Conservation (phyloP, 345 rosid species). For the Hypericum androsaemum region DNA sequence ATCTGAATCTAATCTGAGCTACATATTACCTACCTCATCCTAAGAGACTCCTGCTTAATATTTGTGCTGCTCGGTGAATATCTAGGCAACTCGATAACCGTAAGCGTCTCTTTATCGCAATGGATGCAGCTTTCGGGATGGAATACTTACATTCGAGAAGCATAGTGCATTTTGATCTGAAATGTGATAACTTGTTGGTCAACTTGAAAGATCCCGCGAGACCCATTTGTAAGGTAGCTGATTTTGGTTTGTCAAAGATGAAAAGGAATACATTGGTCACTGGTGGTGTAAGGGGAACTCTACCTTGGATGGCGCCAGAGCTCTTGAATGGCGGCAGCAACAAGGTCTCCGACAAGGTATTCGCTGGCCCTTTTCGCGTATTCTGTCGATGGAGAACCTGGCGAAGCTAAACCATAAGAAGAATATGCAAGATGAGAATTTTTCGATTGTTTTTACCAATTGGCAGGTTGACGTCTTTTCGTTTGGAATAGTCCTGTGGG, state of each 20-base stretch:
- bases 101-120: conserved; percentile 35
- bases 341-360: conserved; percentile 42
- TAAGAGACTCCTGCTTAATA: neutral
- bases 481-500: conserved; percentile 43
- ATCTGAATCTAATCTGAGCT: neutral
- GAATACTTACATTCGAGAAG: conserved; percentile 36
- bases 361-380: neutral
- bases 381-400: too few relatives aligned
- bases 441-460: neutral
- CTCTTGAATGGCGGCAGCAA: conserved; percentile 27
- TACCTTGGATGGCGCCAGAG: conserved; percentile 58
- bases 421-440: too few relatives aligned
- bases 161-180: conserved; percentile 41
- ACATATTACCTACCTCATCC: too few relatives aligned
- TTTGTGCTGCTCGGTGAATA: conserved; percentile 2
- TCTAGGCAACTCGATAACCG: conserved; percentile 37
- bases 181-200: conserved; percentile 31
- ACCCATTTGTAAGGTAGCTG: conserved; percentile 41
- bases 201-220: conserved; percentile 35
- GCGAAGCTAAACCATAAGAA: too few relatives aligned
- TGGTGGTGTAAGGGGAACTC: conserved; percentile 45
- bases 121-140: conserved; percentile 44
- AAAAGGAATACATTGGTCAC: conserved; percentile 33
- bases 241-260: conserved; percentile 43
- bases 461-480: conserved; percentile 38